Conservation (phyloP, 208 protist species). For the Leishmania major region DNA sequence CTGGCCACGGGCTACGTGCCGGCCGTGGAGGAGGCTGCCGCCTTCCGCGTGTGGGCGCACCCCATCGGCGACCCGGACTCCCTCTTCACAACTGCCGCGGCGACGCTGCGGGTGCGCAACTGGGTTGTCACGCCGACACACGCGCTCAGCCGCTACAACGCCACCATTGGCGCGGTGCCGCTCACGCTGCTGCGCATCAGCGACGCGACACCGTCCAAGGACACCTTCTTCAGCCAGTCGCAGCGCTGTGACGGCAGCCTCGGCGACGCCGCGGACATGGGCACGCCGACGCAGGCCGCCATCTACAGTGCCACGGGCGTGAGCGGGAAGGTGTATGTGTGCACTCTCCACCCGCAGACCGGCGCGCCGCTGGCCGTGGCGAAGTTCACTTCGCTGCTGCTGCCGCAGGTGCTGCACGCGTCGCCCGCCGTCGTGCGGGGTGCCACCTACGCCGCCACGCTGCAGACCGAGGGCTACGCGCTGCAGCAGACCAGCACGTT, state of each 20-base stretch:
- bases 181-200: constrained; percentile 36
- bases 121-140: constrained; percentile 27
- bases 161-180: constrained; percentile 10
- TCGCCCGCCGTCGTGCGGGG: constrained; percentile 42
- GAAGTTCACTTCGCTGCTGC: constrained; percentile 42
- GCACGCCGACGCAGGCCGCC: constrained; percentile 17
- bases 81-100: constrained; percentile 39
- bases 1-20: constrained; percentile 36
- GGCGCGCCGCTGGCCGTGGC: constrained; percentile 31
- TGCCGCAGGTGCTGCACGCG: constrained; percentile 32
- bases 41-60: constrained; percentile 55
- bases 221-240: constrained; percentile 45
- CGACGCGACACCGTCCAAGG: constrained; percentile 28
- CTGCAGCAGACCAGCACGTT: not conserved
- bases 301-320: constrained; percentile 32
- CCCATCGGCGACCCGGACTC: constrained; percentile 18
- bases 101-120: constrained; percentile 46
- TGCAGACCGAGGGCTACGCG: not conserved
- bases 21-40: constrained; percentile 23
- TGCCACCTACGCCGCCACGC: constrained; percentile 40
- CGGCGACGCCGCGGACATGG: constrained; percentile 30
- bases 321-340: constrained; percentile 51
- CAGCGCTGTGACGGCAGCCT: constrained; percentile 31
- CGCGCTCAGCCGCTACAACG: constrained; percentile 35
- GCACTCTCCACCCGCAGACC: constrained; percentile 23